Evolutionary conservation across 805 yeast genomes (phyloP).

Genomic region (Lipomyces mesembrius): DNA sequence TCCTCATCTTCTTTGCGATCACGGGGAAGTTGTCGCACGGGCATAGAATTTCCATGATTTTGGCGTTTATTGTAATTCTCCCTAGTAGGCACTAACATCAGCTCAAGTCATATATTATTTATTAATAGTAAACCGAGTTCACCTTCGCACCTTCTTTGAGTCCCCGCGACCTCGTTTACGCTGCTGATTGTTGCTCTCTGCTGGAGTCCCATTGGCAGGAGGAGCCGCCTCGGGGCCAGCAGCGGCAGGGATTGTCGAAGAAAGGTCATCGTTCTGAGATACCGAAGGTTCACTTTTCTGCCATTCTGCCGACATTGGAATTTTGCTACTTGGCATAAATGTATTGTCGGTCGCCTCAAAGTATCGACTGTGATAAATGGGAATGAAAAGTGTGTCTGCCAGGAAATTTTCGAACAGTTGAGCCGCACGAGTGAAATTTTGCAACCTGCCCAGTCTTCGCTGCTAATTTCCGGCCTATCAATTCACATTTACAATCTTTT

Average conservation of each 20-base stretch:
- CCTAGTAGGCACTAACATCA: background rate
- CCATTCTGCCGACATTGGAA: background rate
- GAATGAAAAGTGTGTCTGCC: background rate
- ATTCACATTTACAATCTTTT: background rate
- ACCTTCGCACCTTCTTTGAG: slow-evolving; percentile 33
- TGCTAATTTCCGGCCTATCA: background rate
- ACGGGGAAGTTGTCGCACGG: slow-evolving; percentile 7
- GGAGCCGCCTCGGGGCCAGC: background rate
- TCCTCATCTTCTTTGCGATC: slow-evolving; percentile 8
- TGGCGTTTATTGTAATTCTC: slow-evolving; percentile 4
- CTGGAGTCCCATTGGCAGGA: background rate
- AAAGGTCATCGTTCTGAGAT: slow-evolving; percentile 1
- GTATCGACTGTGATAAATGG: background rate
- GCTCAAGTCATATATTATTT: background rate
- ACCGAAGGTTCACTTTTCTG: background rate
- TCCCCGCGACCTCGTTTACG: slow-evolving; percentile 11
- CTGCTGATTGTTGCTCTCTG: background rate
- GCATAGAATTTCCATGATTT: background rate
- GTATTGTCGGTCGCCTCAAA: background rate
- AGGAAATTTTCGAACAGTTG: background rate
- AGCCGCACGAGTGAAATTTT: slow-evolving; percentile 2
- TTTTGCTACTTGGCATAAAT: background rate
- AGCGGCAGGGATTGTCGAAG: background rate
- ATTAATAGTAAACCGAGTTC: slow-evolving; percentile 7
- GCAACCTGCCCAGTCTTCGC: background rate